phyloP scores from a whole-genome alignment of 352 stramenopile species.

The Globisporangium canariense region DNA sequence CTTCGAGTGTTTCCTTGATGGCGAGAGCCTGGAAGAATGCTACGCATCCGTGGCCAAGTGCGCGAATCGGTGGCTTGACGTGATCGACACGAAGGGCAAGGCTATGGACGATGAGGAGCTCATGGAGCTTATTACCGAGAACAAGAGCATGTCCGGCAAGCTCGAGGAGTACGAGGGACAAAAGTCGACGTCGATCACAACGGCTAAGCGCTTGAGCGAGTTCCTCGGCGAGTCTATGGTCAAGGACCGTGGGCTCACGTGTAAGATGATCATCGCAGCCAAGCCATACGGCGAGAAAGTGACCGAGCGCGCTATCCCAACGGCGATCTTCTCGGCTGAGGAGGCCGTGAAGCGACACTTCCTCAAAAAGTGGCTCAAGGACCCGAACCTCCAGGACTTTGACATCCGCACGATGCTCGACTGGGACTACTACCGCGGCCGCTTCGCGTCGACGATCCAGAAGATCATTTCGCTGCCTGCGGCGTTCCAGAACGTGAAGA shows the following conservation, averaged over 20 bases:
- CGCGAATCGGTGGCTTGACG: slow-evolving; percentile 98
- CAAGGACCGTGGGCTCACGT: slow-evolving; percentile 97
- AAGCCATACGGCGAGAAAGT: slow-evolving; percentile 93
- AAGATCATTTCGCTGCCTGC: slow-evolving; percentile 99
- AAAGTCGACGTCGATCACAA: slow-evolving; percentile 98
- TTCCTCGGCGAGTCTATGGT: slow-evolving; percentile 98
- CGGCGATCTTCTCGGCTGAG: slow-evolving; percentile 97
- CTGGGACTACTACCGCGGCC: slow-evolving; percentile 97
- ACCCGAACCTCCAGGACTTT: slow-evolving; percentile 90
- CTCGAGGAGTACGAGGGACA: slow-evolving; percentile 97
- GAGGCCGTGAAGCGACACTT: slow-evolving; percentile 94
- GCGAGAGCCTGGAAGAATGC: slow-evolving; percentile 91
- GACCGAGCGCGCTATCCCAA: slow-evolving; percentile 97
- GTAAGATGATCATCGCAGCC: slow-evolving; percentile 97
- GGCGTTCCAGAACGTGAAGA: slow-evolving; percentile 95
- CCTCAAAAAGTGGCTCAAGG: slow-evolving; percentile 97
- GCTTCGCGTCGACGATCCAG: slow-evolving; percentile 90
- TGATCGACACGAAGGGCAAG: slow-evolving; percentile 94
- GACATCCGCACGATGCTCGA: slow-evolving; percentile 95
- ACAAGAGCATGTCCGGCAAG: slow-evolving; percentile 97
- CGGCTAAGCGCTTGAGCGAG: slow-evolving; percentile 95
- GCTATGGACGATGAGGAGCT: slow-evolving; percentile 97
- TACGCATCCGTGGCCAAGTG: slow-evolving; percentile 96
- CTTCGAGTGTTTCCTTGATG: slow-evolving; percentile 97
- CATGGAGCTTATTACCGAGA: slow-evolving; percentile 98